Conservation (phyloP, 2,329 filamentous ascomycete species). For the Colletotrichum spinosum region DNA sequence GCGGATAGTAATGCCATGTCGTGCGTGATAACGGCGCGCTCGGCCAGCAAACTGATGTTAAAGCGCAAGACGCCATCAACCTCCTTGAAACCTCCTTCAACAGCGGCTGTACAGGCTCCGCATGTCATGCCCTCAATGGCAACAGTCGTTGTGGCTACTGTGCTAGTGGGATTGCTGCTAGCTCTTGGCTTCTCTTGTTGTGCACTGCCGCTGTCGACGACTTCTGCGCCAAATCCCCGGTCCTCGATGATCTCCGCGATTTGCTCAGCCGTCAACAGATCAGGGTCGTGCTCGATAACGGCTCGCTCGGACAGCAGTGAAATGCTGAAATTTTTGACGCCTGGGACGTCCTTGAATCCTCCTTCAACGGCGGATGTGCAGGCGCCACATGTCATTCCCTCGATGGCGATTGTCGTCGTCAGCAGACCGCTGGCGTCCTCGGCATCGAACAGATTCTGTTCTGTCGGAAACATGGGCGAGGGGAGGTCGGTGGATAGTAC, state of each 20-base stretch:
- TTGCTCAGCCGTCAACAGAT: constrained; percentile 61
- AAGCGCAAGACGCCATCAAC: constrained; percentile 86
- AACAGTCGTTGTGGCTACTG: constrained; percentile 80
- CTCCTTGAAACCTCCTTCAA: constrained; percentile 84
- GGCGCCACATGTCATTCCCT: constrained; percentile 92
- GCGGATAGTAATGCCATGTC: constrained; percentile 77
- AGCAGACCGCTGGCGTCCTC: constrained; percentile 57
- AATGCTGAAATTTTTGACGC: constrained; percentile 82
- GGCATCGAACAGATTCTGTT: constrained; percentile 48
- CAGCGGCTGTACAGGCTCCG: constrained; percentile 92
- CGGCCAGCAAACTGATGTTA: constrained; percentile 94
- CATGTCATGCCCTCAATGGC: constrained; percentile 98
- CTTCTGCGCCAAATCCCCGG: constrained; percentile 82
- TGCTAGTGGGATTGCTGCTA: constrained; percentile 48
- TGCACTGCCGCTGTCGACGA: constrained; percentile 68
- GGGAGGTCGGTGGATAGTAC: constrained; percentile 86
- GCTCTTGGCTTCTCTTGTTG: constrained; percentile 46
- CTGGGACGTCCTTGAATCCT: constrained; percentile 79
- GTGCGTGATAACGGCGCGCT: constrained; percentile 89
- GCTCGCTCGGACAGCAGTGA: constrained; percentile 86
- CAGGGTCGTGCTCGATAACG: constrained; percentile 83
- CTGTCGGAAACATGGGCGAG: constrained; percentile 57
- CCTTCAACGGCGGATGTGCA: constrained; percentile 89
- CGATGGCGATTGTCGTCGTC: constrained; percentile 82
- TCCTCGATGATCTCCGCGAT: constrained; percentile 73